A percentile compares a stretch with the other conserved stretches of the same genome.
These are phyloP conservation scores for Neotropicomus parvogracilis DNA, from an alignment of 1,284 basidiomycete species.

Conservation along the genomic window DNA sequence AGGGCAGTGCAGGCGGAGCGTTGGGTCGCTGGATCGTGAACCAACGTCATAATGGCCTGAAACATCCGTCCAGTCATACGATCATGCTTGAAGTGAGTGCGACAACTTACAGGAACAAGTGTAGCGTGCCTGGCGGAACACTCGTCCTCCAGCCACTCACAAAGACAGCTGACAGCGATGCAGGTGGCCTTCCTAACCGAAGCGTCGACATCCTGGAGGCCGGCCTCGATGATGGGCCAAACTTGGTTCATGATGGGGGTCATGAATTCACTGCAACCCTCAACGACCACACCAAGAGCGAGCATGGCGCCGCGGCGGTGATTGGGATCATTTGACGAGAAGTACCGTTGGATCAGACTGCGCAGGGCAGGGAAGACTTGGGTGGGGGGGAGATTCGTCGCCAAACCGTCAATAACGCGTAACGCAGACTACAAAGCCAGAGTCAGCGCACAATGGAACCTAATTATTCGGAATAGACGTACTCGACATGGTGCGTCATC, in stretches of 20 bases:
- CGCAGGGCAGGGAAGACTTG: slow-evolving; percentile 97
- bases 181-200: slow-evolving; percentile 94
- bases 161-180: slow-evolving; percentile 92
- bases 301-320: slow-evolving; percentile 92
- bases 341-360: slow-evolving; percentile 77
- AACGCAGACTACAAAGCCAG: slow-evolving; percentile 67
- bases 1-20: slow-evolving; percentile 93
- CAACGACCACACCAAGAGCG: slow-evolving; percentile 93
- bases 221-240: slow-evolving; percentile 93
- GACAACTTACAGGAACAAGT: slow-evolving; percentile 75
- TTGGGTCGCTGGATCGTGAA: slow-evolving; percentile 87
- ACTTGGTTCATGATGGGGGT: slow-evolving; percentile 89
- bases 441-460: slow-evolving; percentile 12
- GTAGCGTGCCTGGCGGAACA: slow-evolving; percentile 81
- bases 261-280: slow-evolving; percentile 98
- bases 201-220: slow-evolving; percentile 81
- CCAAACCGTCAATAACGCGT: slow-evolving; percentile 91
- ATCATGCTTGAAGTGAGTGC: background rate
- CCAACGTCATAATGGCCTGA: slow-evolving; percentile 84
- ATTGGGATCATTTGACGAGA: slow-evolving; percentile 74
- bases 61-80: background rate
- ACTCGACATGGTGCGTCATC: slow-evolving; percentile 90
- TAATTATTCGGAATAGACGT: slow-evolving; percentile 31
- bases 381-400: slow-evolving; percentile 89
- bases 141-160: slow-evolving; percentile 97